phyloP scores from a whole-genome alignment of 2,329 filamentous ascomycete genomes.

The Simplicillium aogashimaense region DNA sequence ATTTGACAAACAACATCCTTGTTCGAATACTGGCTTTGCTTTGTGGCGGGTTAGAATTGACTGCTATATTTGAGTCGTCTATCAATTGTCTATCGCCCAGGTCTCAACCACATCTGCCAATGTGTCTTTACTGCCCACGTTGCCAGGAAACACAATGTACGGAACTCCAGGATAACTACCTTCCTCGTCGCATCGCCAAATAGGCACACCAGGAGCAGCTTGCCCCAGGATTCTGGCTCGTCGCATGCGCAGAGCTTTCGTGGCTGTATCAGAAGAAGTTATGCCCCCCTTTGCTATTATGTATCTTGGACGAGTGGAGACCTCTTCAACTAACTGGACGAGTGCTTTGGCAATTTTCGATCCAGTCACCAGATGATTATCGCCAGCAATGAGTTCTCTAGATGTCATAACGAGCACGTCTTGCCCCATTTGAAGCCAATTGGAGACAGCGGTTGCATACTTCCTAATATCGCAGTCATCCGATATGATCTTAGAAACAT shows the following conservation, averaged over 20 bases:
- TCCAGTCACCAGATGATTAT: slow-evolving; percentile 38
- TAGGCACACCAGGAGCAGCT: slow-evolving; percentile 43
- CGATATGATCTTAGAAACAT: slow-evolving; percentile 8
- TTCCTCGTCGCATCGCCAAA: slow-evolving; percentile 45
- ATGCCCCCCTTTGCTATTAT: slow-evolving; percentile 52
- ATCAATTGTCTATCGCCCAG: slow-evolving; percentile 6
- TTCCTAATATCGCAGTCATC: slow-evolving; percentile 4
- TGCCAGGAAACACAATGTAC: slow-evolving; percentile 49
- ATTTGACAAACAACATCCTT: too few relatives aligned
- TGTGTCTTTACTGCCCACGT: slow-evolving; percentile 40
- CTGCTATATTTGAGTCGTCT: neutral
- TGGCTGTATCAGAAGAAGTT: slow-evolving; percentile 47
- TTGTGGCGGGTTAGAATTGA: too few relatives aligned
- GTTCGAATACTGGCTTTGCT: too few relatives aligned
- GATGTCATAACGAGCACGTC: slow-evolving; percentile 48
- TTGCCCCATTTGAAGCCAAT: slow-evolving; percentile 25
- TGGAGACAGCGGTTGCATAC: slow-evolving; percentile 5
- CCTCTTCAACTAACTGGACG: slow-evolving; percentile 31
- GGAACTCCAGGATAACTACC: slow-evolving; percentile 37
- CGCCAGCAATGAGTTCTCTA: slow-evolving; percentile 30
- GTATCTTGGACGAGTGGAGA: slow-evolving; percentile 40
- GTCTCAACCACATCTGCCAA: slow-evolving; percentile 30
- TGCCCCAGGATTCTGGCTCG: slow-evolving; percentile 43
- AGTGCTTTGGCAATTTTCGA: slow-evolving; percentile 35
- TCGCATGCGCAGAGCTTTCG: slow-evolving; percentile 41